phyloP scores from a whole-genome alignment of 2,329 filamentous ascomycete species.

The Aureobasidium sp. region DNA sequence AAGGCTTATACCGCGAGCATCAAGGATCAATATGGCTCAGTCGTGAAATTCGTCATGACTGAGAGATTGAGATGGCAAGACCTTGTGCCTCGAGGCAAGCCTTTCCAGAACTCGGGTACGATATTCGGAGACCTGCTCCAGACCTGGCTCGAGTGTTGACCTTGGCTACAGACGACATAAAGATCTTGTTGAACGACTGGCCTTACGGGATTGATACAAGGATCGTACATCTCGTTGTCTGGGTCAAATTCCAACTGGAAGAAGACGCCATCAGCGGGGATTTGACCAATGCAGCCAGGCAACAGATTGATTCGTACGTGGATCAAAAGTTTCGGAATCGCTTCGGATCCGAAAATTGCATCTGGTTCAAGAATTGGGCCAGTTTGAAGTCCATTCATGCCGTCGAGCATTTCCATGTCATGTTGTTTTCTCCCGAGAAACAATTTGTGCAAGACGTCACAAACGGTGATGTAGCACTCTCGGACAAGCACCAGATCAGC shows the following conservation, averaged over 20 bases:
- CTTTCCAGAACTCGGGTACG: conserved; percentile 39
- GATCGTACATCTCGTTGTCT: conserved; percentile 82
- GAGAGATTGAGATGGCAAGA: conserved; percentile 63
- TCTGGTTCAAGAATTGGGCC: conserved; percentile 94
- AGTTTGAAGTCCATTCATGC: conserved; percentile 76
- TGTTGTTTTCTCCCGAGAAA: conserved; percentile 71
- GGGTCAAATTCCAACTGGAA: conserved; percentile 79
- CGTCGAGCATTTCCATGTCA: conserved; percentile 91
- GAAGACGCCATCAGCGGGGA: conserved; percentile 61
- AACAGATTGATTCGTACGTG: conserved; percentile 65
- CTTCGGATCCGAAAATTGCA: conserved; percentile 46
- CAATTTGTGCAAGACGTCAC: conserved; percentile 66
- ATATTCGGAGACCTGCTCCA: conserved; percentile 21
- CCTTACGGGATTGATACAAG: conserved; percentile 75
- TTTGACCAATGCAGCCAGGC: conserved; percentile 56
- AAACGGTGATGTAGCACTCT: conserved; percentile 62
- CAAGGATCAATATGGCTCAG: conserved; percentile 61
- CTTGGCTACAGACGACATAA: conserved; percentile 50
- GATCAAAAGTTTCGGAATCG: conserved; percentile 54
- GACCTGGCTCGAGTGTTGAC: not conserved
- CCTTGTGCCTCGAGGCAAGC: conserved; percentile 33
- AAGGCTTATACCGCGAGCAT: conserved; percentile 61
- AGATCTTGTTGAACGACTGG: conserved; percentile 85
- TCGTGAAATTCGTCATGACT: conserved; percentile 68
- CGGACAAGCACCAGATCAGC: conserved; percentile 21